Base-by-base conservation (phyloP, 495 filamentous ascomycete genomes). In the Staphylotrichum tortipilum region DNA sequence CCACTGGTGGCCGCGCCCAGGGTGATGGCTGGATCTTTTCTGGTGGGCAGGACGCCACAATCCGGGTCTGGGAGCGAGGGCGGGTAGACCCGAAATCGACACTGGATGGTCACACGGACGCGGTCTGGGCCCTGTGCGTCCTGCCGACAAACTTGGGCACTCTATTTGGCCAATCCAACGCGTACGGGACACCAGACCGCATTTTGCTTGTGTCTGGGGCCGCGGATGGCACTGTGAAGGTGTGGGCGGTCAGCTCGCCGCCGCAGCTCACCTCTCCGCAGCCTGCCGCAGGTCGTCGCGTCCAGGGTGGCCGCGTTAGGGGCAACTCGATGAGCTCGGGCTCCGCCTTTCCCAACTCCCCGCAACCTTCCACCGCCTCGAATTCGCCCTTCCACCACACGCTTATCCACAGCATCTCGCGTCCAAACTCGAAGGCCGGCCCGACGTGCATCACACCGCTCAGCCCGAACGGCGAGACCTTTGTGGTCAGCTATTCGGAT, bases 11-110 rank as follows among this genome's bases (percentile, higher is more conserved):
- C 8, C 80, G 89, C 47, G 84, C 82, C 1, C 74, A 83, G 47
- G 88, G 88, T 17, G 90, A 95, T 55, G 94, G 94, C 6, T 97
- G 94, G 92, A 85, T 98, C 31, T 97, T 98, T 66, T 96, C 90
- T 15, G 92, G 94, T 35, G 92, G 92, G 3, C 88, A 95, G 60
- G 92, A 98, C 64, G 81, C 89, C 3, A 94, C 89, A 9, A 80
- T 98, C 17, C 79, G 89, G 22, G 88, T 97, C 2, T 98, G 92
- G 92, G 90, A 97, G 70, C 75, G 88, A 14, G 91, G 91, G 10
- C 72, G 89, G 31, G 88, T 98, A 33, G 94, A 95, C 63, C 89
- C 91, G 6, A 96, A 97, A 65, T 91, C 89, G 4, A 98, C 91
- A 1, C 71, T 98, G 19, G 86, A 95, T 52, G 90, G 89, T 5